phyloP scores from a whole-genome alignment of 1,284 basidiomycete species.

The Calocybe gambosa region DNA sequence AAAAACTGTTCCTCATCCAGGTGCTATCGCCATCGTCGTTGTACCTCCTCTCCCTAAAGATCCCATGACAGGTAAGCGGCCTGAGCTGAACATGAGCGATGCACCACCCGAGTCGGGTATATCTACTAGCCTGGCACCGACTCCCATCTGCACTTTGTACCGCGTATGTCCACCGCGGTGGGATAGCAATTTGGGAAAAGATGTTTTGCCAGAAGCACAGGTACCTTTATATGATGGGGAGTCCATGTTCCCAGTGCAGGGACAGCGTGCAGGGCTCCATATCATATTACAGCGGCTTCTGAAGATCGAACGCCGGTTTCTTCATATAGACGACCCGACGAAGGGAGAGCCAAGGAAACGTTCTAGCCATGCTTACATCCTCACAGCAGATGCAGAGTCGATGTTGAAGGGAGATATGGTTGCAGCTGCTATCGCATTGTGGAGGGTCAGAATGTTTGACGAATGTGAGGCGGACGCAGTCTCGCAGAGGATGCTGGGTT shows the following conservation, averaged over 20 bases:
- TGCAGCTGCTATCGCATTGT: slow-evolving; percentile 61
- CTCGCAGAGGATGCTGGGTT: slow-evolving; percentile 4
- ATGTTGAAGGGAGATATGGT: slow-evolving; percentile 50
- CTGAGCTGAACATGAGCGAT: slow-evolving; percentile 34
- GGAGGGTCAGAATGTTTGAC: slow-evolving; percentile 73
- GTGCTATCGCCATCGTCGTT: slow-evolving; percentile 59
- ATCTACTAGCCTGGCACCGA: slow-evolving; percentile 22
- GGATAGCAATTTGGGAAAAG: slow-evolving; percentile 14
- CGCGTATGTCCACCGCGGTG: slow-evolving; percentile 11
- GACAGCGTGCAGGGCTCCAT: slow-evolving; percentile 55
- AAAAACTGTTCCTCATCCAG: slow-evolving; percentile 40
- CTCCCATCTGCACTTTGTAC: slow-evolving; percentile 32
- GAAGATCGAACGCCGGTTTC: slow-evolving; percentile 35
- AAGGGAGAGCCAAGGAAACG: slow-evolving; percentile 27
- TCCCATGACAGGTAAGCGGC: slow-evolving; percentile 39
- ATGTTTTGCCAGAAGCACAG: slow-evolving; percentile 33
- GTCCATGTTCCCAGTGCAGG: slow-evolving; percentile 50
- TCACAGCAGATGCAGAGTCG: slow-evolving; percentile 46
- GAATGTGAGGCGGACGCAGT: slow-evolving; percentile 23
- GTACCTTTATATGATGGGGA: slow-evolving; percentile 64
- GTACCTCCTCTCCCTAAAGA: slow-evolving; percentile 63
- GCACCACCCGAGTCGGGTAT: slow-evolving; percentile 30
- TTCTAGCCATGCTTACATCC: slow-evolving; percentile 63
- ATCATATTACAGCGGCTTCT: slow-evolving; percentile 42
- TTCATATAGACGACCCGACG: slow-evolving; percentile 14